Evolutionary conservation across 2,329 filamentous ascomycete species (phyloP), one percentile per base, ranked within the genome.

Genomic region (Beauveria sp.): DNA sequence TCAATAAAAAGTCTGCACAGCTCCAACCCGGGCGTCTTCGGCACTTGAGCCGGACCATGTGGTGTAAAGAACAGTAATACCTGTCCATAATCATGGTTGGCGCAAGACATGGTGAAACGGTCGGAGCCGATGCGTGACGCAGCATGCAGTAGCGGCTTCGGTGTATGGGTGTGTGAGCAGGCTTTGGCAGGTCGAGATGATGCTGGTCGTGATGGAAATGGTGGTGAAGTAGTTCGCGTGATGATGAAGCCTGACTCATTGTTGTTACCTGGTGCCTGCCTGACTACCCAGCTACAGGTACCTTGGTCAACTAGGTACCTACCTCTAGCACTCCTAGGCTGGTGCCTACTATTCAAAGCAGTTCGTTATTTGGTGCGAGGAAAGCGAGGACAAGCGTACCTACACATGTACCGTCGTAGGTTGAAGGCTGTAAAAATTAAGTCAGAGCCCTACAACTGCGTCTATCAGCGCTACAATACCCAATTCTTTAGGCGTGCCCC

Each of bases 51-150:
- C 45, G 28, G n/a, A 20, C 10, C 18, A 43, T 42, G 28, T 53
- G 58, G 50, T 46, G 58, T 54, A 14, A 34, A 20, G 49, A 16
- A 18, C n/a, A 47, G 40, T 40, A 60, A 60, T 60, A 47, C 47
- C 14, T 22, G 26, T 7, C 42, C 34, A 38, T 14, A 46, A 28
- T n/a, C 28, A 47, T 34, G 14, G 34, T 18, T 24, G 9, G 24
- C 38, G 38, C 38, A 43, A 22, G 22, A 16, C 26, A 14, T 2
- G n/a, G 26, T 38, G 26, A 18, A 16, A 24, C 38, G 24, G 43
- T 34, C 42, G 54, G 28, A 55, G 40, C 40, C 52, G 45, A 42
- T 38, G 12, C 46, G 45, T 34, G 8, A n/a, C 4, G 55, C 26
- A 40, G 43, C 20, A 49, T 42, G 14, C 45, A 22, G 46, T 24